A percentile compares a stretch with the other conserved stretches of the same genome.
Evolutionary conservation across 208 protist genomes (phyloP).

Genomic region (Porcisia hertigi): DNA sequence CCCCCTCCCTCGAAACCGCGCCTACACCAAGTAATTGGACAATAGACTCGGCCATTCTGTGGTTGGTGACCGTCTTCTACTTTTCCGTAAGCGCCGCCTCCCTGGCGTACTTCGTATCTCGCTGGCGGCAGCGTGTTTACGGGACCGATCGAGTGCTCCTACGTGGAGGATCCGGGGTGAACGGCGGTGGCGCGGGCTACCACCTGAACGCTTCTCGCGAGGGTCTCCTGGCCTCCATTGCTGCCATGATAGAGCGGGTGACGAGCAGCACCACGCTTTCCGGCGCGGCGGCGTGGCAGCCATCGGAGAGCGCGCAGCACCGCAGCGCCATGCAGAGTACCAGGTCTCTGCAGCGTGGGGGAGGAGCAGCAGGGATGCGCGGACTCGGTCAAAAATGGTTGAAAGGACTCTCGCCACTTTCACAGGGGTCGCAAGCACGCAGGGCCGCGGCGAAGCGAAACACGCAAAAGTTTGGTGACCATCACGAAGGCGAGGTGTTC

Average conservation of each 20-base stretch:
- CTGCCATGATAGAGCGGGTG: conserved; percentile 27
- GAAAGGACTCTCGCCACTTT: background rate
- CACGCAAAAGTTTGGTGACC: background rate
- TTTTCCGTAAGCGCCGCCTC: conserved; percentile 10
- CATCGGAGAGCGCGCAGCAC: conserved; percentile 4
- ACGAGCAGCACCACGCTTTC: conserved; percentile 17
- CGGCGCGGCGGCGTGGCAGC: conserved; percentile 18
- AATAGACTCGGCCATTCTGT: conserved; percentile 18
- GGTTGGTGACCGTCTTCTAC: conserved; percentile 24
- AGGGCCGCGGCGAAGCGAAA: background rate
- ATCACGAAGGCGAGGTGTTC: background rate
- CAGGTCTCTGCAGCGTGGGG: background rate
- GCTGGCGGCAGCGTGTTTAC: conserved; percentile 22
- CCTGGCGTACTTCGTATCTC: conserved; percentile 17
- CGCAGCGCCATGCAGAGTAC: background rate
- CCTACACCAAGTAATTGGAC: conserved; percentile 4
- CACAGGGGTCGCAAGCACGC: conserved; percentile 7
- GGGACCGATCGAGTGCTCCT: conserved; percentile 5
- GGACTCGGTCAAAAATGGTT: conserved; percentile 8
- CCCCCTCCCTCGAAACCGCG: background rate
- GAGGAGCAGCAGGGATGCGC: background rate
- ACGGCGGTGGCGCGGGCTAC: background rate
- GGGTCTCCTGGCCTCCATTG: conserved; percentile 22
- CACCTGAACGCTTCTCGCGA: background rate
- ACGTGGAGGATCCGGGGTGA: background rate